Base-by-base conservation (phyloP, 164 flowering plant genomes). In the Vitis labrusca region DNA sequence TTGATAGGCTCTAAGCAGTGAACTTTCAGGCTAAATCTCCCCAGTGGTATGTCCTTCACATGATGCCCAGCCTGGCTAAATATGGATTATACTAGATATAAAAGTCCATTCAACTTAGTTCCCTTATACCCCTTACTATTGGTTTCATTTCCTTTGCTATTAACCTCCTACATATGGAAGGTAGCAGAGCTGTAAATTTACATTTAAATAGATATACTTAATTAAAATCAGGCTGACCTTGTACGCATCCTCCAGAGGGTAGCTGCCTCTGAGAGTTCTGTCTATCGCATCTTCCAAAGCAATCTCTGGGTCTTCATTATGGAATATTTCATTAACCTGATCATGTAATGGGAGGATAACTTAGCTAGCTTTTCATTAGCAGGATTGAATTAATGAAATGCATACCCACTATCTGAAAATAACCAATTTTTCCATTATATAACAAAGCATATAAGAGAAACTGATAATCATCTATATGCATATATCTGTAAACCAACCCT, bases 241-340 rank as follows among this genome's bases (percentile, higher is more conserved):
- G 79, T 79, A 79, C 14, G 78, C 81, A 71, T 83, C 89, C 29
- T 87, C 92, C 54, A 77, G 52, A 50, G 90, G 91, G 71, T 82
- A 90, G 82, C 73, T 80, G 53, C 80, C 74, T 16, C 67, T 76
- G 47, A 88, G 86, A 73, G 79, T 85, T 37, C 74, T 79, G 70
- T 90, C 92, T 57, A 82, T 74, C 4, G 77, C 66, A 17, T 75
- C 74, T 80, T 78, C 87, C 63, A 90, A 70, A 23, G 88, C 92
- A 11, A 65, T 37, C 59, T 73, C 84, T 19, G 88, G 82, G 17
- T 87, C 83, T 29, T 81, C 83, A 15, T 77, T 81, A 64, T 70
- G 57, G 77, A 88, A 90, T 65, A 87, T 63, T 11, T 56, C 58
- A 50, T 84, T 70, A n/a, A 90, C 51, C 95, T 90, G 82, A 49